phyloP scores from a whole-genome alignment of 2,329 filamentous ascomycete genomes.

The Cercospora sojina region DNA sequence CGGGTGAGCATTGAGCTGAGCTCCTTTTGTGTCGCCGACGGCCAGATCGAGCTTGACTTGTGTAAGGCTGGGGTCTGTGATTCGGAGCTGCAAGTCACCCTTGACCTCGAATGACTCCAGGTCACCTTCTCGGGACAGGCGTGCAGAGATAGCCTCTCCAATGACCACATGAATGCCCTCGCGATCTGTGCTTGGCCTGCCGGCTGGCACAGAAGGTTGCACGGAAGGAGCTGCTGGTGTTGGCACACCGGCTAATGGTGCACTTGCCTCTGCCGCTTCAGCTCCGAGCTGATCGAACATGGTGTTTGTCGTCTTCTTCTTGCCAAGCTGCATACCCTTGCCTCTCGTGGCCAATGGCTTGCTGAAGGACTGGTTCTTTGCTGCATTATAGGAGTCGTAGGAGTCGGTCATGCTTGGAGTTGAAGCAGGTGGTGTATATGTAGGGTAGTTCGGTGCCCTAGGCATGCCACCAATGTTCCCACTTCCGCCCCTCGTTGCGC shows the following conservation, averaged over 20 bases:
- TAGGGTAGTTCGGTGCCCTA: constrained; percentile 79
- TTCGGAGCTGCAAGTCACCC: constrained; percentile 87
- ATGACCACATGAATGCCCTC: constrained; percentile 87
- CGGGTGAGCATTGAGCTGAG: constrained; percentile 91
- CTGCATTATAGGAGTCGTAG: constrained; percentile 92
- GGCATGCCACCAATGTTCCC: constrained; percentile 51
- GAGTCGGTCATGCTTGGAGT: constrained; percentile 73
- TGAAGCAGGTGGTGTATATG: constrained; percentile 86
- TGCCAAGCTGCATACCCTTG: constrained; percentile 98
- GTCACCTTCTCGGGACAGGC: constrained; percentile 81
- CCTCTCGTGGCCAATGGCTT: constrained; percentile 77
- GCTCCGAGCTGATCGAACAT: constrained; percentile 95
- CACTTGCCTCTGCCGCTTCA: constrained; percentile 75
- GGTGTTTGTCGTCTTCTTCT: constrained; percentile 96
- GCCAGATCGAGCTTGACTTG: constrained; percentile 84
- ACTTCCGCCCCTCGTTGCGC: constrained; percentile 59
- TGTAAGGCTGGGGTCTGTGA: constrained; percentile 82
- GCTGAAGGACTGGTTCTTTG: constrained; percentile 88
- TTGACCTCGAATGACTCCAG: constrained; percentile 84
- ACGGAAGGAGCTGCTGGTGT: constrained; percentile 52
- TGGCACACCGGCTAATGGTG: constrained; percentile 61
- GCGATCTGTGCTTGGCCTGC: constrained; percentile 67
- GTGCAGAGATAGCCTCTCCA: constrained; percentile 86
- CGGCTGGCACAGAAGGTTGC: constrained; percentile 51
- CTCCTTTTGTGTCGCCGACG: constrained; percentile 74